Percentiles rank a stretch among this genome's conserved stretches.
These are phyloP conservation scores for Hypericum perforatum DNA, from an alignment of 345 rosid species.

Conservation along the genomic window DNA sequence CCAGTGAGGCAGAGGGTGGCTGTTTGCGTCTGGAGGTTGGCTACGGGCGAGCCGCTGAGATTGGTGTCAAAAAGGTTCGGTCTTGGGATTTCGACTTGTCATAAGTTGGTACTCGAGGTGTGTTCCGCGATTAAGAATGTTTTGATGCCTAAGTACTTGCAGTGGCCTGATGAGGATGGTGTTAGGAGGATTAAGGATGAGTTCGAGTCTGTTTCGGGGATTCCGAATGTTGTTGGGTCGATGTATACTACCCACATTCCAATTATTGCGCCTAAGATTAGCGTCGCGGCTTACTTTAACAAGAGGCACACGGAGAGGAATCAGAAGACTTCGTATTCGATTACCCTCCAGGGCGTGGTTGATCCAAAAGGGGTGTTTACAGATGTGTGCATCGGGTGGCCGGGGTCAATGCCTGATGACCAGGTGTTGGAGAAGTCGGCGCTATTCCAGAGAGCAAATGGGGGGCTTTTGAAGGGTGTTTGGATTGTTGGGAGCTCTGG, in stretches of 20 bases:
- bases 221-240: constrained; percentile 61
- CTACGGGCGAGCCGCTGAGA: constrained; percentile 67
- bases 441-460: constrained; percentile 53
- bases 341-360: constrained; percentile 68
- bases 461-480: constrained; percentile 47
- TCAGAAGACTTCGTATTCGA: constrained; percentile 64
- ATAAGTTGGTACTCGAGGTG: constrained; percentile 67
- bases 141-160: constrained; percentile 64
- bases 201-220: constrained; percentile 46
- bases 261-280: constrained; percentile 68
- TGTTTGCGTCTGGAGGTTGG: constrained; percentile 84
- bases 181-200: constrained; percentile 30
- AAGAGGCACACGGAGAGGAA: constrained; percentile 72
- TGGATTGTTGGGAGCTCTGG: constrained; percentile 71
- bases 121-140: constrained; percentile 63
- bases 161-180: constrained; percentile 68
- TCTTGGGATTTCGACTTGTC: constrained; percentile 74
- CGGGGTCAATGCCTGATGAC: constrained; percentile 78
- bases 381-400: constrained; percentile 87
- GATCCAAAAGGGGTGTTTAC: constrained; percentile 60
- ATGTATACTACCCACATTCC: constrained; percentile 84
- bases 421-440: constrained; percentile 71
- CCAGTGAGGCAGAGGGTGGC: constrained; percentile 93
- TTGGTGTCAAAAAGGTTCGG: constrained; percentile 70
- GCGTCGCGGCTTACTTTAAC: constrained; percentile 67